These are phyloP conservation scores for Serpula lacrymans DNA, from an alignment of 768 basidiomycete genomes.

Conservation along the genomic window DNA sequence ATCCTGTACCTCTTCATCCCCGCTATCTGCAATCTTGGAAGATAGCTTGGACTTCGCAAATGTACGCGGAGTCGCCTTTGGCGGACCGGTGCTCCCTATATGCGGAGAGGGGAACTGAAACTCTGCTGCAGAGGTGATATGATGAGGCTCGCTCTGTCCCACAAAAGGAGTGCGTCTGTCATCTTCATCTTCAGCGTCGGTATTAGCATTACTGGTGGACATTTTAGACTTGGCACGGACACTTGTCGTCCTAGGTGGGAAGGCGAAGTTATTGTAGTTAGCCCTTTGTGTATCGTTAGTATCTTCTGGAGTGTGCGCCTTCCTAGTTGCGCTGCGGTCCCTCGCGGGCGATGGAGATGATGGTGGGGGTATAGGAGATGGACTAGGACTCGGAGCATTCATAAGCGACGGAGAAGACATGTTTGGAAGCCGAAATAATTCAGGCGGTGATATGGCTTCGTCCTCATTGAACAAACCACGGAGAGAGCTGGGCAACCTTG, in stretches of 20 bases:
- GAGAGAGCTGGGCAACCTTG: conserved; percentile 70
- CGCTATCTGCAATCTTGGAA: too few species aligned
- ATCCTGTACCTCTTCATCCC: too few species aligned
- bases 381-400: conserved; percentile 23
- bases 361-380: conserved; percentile 22
- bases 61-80: conserved; percentile 3
- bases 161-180: not conserved
- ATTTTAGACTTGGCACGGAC: conserved; percentile 32
- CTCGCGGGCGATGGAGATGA: conserved; percentile 34
- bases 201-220: conserved; percentile 15
- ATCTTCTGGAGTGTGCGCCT: conserved; percentile 25
- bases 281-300: conserved; percentile 40
- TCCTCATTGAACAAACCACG: conserved; percentile 75
- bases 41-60: too few species aligned
- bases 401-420: conserved; percentile 25
- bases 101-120: conserved; percentile 34
- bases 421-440: conserved; percentile 41
- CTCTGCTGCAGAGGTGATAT: conserved; percentile 19
- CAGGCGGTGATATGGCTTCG: conserved; percentile 26
- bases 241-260: conserved; percentile 39
- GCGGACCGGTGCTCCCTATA: conserved; percentile 6
- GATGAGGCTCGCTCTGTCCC: not conserved
- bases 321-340: conserved; percentile 31
- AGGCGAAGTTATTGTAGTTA: conserved; percentile 50
- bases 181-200: conserved; percentile 25